Base-by-base conservation (phyloP, 1,284 basidiomycete genomes). In the Malassezia obtusa region DNA sequence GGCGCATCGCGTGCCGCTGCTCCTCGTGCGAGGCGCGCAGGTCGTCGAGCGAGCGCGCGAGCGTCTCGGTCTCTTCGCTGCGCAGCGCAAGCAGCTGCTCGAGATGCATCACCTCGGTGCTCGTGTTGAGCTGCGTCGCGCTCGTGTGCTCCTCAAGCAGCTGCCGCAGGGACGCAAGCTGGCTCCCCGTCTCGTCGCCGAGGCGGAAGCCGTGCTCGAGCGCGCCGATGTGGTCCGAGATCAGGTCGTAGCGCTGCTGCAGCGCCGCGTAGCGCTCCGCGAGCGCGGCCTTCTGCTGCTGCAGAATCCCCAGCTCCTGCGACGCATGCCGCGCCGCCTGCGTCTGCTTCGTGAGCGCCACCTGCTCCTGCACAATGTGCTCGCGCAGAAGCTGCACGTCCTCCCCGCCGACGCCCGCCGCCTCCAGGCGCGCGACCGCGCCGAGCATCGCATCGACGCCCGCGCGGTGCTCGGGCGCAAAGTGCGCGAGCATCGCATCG, bases 11-110 rank as follows among this genome's bases (percentile, higher is more conserved):
- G 22, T 64, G 58, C 82, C 98, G 96, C 50, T 98, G 82, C 75
- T 98, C 94, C 74, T 98, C 94, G 71, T 96, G 95, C 62, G 94
- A 87, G 67, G 87, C 86, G 78, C 92, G 91, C 67, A 96, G 81
- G 70, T 85, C 87, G 69, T 98, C 91, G 59, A 95, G 85, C 22
- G 86, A 85, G 45, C 84, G 82, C 63, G 88, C 85, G 56, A 95
- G 79, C 56, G 81, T 83, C 53, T 87, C 84, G 55, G 89, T 82
- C 77, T 99, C 95, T 63, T 84, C 86, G 46, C 79, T 79, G 71
- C 85, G 86, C 70, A 87, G 78, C 67, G 96, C 92, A 36, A 94
- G 79, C 71, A 95, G 89, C 67, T 90, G 87, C 74, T 85, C 89
- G 58, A 96, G 81, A 69, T 92, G 88, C n/a, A 80, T 76, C 40